Conservation (phyloP, 2,329 filamentous ascomycete genomes). For the Fusarium guadeloupense region DNA sequence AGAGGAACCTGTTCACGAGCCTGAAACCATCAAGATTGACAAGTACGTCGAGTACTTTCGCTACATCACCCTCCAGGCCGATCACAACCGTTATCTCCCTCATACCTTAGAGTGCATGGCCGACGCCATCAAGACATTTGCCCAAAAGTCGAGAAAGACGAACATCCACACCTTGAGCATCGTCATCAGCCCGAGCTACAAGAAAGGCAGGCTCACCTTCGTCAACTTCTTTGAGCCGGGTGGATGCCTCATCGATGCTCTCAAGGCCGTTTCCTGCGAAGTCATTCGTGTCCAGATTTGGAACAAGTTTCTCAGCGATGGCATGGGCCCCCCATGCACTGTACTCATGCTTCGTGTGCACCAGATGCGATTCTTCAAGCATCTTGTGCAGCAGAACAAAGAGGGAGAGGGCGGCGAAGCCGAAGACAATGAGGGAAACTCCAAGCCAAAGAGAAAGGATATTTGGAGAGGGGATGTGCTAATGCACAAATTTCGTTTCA, state of each 20-base stretch:
- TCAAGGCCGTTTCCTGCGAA: slow-evolving; percentile 49
- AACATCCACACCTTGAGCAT: slow-evolving; percentile 56
- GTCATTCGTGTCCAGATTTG: slow-evolving; percentile 50
- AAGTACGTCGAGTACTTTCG: slow-evolving; percentile 54
- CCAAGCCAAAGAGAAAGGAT: slow-evolving; percentile 11
- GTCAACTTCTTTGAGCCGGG: slow-evolving; percentile 48
- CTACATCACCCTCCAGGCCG: slow-evolving; percentile 54
- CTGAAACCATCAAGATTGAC: slow-evolving; percentile 44
- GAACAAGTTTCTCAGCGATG: slow-evolving; percentile 32
- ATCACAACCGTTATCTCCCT: slow-evolving; percentile 50
- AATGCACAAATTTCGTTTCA: slow-evolving; percentile 8
- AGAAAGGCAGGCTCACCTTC: slow-evolving; percentile 45
- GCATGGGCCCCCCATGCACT: not conserved
- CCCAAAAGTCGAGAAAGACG: slow-evolving; percentile 12
- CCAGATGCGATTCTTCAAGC: slow-evolving; percentile 21
- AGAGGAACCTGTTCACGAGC: slow-evolving; percentile 7
- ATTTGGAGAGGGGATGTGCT: slow-evolving; percentile 10
- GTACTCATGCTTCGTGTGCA: slow-evolving; percentile 19
- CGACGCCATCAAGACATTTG: slow-evolving; percentile 51
- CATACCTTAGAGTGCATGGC: slow-evolving; percentile 46
- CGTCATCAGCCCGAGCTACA: slow-evolving; percentile 48
- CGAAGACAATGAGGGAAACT: not conserved
- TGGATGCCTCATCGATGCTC: slow-evolving; percentile 44
- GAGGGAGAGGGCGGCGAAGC: not conserved
- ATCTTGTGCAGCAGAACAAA: slow-evolving; percentile 3